Evolutionary conservation across 805 yeast species (phyloP), one percentile per base, ranked within the genome.

Genomic region (Yarrowia deformans): DNA sequence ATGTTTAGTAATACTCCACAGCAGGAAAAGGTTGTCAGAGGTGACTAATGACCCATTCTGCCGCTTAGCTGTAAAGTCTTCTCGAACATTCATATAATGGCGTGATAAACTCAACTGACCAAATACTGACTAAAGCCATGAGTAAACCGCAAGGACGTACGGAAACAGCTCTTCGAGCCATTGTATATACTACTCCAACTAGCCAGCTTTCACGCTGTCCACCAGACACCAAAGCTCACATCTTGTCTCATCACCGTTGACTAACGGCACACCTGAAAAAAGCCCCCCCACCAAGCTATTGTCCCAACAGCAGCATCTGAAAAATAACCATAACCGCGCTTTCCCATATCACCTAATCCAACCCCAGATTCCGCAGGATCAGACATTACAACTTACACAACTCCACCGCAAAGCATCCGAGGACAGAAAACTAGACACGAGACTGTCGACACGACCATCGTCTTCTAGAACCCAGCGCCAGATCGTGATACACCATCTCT

Each of bases 341-440:
- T 12, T 60, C 39, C 39, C 34, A 34, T 55, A 55, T 32, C 66
- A 60, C 52, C 66, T 60, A 60, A 60, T 43, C 52, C 52, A 60
- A 60, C 66, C 66, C 66, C 66, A 45, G 66, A 60, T 60, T 60
- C 66, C 66, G 66, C 50, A 45, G 34, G 19, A 60, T 18, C 66
- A 35, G 52, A 60, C 66, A 13, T 12, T 60, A 18, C 66, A 43
- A 45, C 50, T 42, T 43, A 32, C 49, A 6, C 50, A 32, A 58
- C 50, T 29, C 50, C 18, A 18, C 64, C 40, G 49, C 46, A 12
- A 55, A 37, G 8, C 58, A 10, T n/a, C 14, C 40, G 35, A 34
- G 43, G 32, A 13, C 18, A 13, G 16, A 52, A 37, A 35, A 37
- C 10, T n/a, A 18, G 58, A 12, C 40, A 23, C 9, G 12, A 35